Evolutionary conservation across 768 basidiomycete genomes (phyloP).

Genomic region (Naganishia onofrii): DNA sequence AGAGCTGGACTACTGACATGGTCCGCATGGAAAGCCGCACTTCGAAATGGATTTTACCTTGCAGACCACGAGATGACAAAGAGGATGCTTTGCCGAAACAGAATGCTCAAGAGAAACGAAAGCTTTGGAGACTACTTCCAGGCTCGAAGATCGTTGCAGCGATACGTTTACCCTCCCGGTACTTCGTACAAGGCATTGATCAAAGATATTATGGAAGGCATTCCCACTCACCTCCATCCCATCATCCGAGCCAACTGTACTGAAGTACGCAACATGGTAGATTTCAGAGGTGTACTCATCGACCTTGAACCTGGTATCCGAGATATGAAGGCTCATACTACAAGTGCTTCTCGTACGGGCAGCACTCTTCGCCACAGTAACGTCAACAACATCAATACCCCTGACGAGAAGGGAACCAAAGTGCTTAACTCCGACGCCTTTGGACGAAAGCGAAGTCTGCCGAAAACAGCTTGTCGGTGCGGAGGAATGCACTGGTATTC

Average conservation of each 20-base stretch:
- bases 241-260: slow-evolving; percentile 21
- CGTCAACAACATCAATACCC: not conserved
- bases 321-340: not conserved
- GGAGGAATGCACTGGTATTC: slow-evolving; percentile 1
- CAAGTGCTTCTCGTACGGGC: not conserved
- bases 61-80: slow-evolving; percentile 10
- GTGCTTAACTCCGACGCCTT: not conserved
- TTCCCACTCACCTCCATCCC: slow-evolving; percentile 4
- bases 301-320: slow-evolving; percentile 26
- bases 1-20: slow-evolving; percentile 4
- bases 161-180: slow-evolving; percentile 8
- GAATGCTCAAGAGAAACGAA: slow-evolving; percentile 1
- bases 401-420: not conserved
- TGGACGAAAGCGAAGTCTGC: not conserved
- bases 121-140: slow-evolving; percentile 16
- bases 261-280: slow-evolving; percentile 5
- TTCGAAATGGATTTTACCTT: slow-evolving; percentile 23
- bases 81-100: slow-evolving; percentile 1
- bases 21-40: slow-evolving; percentile 4
- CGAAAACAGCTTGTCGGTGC: not conserved
- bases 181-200: too few relatives aligned
- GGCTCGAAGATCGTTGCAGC: slow-evolving; percentile 8
- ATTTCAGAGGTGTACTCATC: slow-evolving; percentile 26
- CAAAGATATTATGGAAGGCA: not conserved
- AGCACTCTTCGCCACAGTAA: not conserved